phyloP scores from a whole-genome alignment of 257 asterid species.

The Linaria vulgaris region DNA sequence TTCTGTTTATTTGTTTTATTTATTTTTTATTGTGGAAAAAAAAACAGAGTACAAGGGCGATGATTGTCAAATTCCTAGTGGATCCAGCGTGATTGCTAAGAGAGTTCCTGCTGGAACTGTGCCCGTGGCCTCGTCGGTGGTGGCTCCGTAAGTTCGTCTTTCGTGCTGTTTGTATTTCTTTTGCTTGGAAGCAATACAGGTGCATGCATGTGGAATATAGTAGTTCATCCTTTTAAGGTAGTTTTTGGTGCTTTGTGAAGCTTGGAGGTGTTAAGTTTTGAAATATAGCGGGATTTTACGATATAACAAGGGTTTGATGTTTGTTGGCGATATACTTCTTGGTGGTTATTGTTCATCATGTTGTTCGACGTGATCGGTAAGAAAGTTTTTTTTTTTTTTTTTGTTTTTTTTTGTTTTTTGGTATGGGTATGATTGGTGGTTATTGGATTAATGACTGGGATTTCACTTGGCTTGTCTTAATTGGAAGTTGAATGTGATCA shows the following conservation, averaged over 20 bases:
- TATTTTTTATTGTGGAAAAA: too few species aligned
- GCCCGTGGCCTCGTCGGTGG: conserved; percentile 49
- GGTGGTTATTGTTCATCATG: conserved; percentile 13
- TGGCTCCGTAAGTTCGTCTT: background rate
- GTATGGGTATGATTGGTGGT: conserved; percentile 1
- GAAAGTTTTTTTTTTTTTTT: too few species aligned
- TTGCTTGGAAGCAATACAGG: background rate
- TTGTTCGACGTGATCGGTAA: conserved; percentile 9
- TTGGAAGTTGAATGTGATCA: conserved; percentile 18
- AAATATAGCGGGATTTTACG: background rate
- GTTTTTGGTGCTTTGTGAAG: conserved; percentile 4
- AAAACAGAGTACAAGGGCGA: conserved; percentile 57
- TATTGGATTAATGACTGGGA: conserved; percentile 7
- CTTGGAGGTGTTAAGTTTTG: background rate
- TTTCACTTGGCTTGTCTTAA: background rate
- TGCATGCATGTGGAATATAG: conserved; percentile 27
- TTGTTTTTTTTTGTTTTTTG: too few species aligned
- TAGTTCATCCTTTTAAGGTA: background rate
- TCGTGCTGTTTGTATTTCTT: background rate
- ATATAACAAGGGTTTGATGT: conserved; percentile 7
- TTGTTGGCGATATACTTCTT: background rate
- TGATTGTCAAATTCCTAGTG: conserved; percentile 58
- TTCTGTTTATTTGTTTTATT: background rate
- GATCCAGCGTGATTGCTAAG: conserved; percentile 73
- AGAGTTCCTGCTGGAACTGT: conserved; percentile 66